phyloP scores from a whole-genome alignment of 257 asterid genomes.

The Solanum rostratum region DNA sequence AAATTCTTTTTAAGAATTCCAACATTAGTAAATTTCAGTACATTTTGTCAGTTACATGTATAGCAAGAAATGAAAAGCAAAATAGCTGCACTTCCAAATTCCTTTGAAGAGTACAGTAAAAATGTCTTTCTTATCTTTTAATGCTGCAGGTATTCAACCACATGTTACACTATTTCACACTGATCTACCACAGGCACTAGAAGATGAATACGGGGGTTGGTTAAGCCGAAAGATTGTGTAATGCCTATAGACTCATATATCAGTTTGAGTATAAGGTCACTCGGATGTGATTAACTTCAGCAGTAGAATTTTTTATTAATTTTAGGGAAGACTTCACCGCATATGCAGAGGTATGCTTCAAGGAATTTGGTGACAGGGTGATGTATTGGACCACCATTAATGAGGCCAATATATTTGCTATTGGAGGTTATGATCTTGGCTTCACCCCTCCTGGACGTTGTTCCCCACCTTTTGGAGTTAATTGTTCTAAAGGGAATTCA shows the following conservation, averaged over 20 bases:
- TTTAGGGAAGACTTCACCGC: slow-evolving; percentile 43
- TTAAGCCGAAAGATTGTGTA: slow-evolving; percentile 41
- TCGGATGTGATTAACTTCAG: background rate
- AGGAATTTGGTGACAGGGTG: slow-evolving; percentile 53
- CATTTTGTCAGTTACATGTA: background rate
- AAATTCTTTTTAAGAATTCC: background rate
- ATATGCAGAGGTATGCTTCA: slow-evolving; percentile 45
- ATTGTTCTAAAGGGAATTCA: slow-evolving; percentile 28
- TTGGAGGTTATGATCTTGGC: slow-evolving; percentile 38
- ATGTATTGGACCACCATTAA: slow-evolving; percentile 44
- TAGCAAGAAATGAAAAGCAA: background rate
- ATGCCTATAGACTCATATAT: background rate
- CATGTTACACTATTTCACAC: slow-evolving; percentile 34
- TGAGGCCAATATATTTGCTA: slow-evolving; percentile 32
- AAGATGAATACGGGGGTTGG: slow-evolving; percentile 52
- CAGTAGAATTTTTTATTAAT: background rate
- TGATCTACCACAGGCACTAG: slow-evolving; percentile 52
- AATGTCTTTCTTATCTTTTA: background rate
- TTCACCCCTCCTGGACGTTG: slow-evolving; percentile 35
- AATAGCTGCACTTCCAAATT: background rate
- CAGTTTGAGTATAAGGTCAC: background rate
- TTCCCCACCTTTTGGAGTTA: slow-evolving; percentile 5
- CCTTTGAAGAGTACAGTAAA: background rate
- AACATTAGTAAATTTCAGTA: slow-evolving; percentile 19
- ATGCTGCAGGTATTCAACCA: slow-evolving; percentile 45